Evolutionary conservation across 805 yeast genomes (phyloP), one percentile per base, ranked within the genome.

Genomic region (Candida glaebosa): DNA sequence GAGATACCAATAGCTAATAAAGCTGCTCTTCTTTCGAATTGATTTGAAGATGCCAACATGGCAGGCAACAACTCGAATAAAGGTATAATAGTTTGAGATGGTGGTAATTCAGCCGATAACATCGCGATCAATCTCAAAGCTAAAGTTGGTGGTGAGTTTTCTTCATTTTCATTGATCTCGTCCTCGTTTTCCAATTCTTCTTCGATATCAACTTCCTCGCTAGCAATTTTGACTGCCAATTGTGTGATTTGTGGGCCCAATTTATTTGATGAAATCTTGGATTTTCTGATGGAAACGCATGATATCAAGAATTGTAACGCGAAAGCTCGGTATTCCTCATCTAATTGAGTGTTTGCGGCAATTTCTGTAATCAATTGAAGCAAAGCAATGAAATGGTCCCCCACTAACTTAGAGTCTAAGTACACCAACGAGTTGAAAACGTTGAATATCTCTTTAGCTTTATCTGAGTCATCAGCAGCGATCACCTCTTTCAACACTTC

Each of bases 121-220:
- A 79, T 78, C 40, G 87, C 85, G 40, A 93, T 63, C 44, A 91
- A 70, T 67, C 96, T 79, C 53, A 89, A 74, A 12, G 95, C 96
- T 50, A 88, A 75, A 38, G 84, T 63, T 34, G 81, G 65, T 42
- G 96, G 95, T 41, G 82, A 76, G 56, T 81, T 84, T 65, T 91
- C 98, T 67, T 89, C 96, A 58, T 87, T 89, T 63, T 89, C 96
- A 52, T 87, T 91, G 54, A 89, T 95, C 58, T 87, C 96, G 48
- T 84, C 90, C 55, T 85, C 91, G 45, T 78, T 82, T 48, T 80
- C 79, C 49, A 85, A 73, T 59, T 84, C 91, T 34, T 79, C 84
- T 50, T 85, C 93, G 41, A 83, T 79, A 53, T 85, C 95, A 39
- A 67, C 62, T 53, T 77, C 81, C 65, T 87, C 96, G 48, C 89